Conservation (phyloP, 1,284 basidiomycete genomes). For the Ceratobasidium theobromae region DNA sequence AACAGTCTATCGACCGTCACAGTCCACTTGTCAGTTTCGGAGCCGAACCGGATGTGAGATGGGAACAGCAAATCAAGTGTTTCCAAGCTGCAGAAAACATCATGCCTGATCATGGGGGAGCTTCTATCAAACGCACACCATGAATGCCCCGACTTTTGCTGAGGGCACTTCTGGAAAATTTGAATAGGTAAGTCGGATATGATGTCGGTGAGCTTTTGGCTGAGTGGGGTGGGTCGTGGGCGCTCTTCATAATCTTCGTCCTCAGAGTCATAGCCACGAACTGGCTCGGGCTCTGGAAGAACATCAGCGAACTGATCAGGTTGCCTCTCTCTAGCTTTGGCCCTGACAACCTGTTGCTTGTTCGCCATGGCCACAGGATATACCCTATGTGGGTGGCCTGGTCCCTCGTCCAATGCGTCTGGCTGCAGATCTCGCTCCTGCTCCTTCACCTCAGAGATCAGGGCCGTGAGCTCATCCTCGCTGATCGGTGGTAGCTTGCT, state of each 20-base stretch:
- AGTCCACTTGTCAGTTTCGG: background rate
- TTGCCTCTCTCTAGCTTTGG: no score
- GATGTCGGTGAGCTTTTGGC: background rate
- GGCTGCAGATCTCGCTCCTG: background rate
- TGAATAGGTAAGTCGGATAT: background rate
- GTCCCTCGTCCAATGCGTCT: no score
- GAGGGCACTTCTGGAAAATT: slow-evolving; percentile 3
- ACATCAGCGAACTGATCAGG: no score
- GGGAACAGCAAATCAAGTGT: background rate
- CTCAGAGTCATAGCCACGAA: no score
- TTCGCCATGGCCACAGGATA: no score
- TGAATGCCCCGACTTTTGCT: background rate
- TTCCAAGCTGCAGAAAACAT: background rate
- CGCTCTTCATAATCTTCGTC: no score
- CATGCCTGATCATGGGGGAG: background rate
- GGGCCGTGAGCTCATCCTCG: background rate
- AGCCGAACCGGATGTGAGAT: background rate
- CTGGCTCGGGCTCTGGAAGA: no score
- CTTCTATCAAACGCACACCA: background rate
- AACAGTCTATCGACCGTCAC: background rate
- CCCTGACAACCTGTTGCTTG: no score
- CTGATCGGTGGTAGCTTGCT: background rate
- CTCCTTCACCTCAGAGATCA: background rate
- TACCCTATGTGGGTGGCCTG: no score
- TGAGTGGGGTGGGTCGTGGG: background rate